Percentiles rank a stretch among this genome's conserved stretches.
Evolutionary conservation across 2,329 filamentous ascomycete species (phyloP).

Genomic region (Fusarium clavum): DNA sequence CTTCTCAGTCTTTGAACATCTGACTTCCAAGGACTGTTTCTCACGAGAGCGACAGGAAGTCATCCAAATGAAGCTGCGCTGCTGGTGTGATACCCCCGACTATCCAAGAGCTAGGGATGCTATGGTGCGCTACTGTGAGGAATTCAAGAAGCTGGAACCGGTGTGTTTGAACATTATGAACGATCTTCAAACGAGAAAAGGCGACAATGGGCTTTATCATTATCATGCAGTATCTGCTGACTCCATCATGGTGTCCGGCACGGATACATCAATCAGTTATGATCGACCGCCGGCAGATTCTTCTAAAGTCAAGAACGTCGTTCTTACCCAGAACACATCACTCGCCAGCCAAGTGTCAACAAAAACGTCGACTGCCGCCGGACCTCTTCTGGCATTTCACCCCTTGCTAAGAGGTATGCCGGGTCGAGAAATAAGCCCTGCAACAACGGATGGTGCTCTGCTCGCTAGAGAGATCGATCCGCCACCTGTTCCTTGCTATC

Average conservation of each 20-base stretch:
- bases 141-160: conserved; percentile 51
- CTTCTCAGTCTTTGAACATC: conserved; percentile 51
- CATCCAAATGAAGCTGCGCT: conserved; percentile 49
- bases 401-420: conserved; percentile 60
- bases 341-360: conserved; percentile 4
- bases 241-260: conserved; percentile 21
- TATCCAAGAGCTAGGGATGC: conserved; percentile 48
- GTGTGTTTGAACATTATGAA: conserved; percentile 46
- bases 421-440: conserved; percentile 53
- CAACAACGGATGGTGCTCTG: conserved; percentile 53
- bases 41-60: conserved; percentile 36
- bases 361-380: not conserved
- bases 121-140: conserved; percentile 49
- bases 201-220: not conserved
- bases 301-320: conserved; percentile 7
- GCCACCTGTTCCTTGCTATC: conserved; percentile 50
- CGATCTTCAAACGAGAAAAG: conserved; percentile 22
- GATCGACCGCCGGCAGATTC: conserved; percentile 2
- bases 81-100: conserved; percentile 49
- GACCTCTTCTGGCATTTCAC: conserved; percentile 34
- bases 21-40: conserved; percentile 46
- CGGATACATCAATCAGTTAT: conserved; percentile 22
- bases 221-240: conserved; percentile 6
- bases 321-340: conserved; percentile 19
- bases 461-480: conserved; percentile 50